Percentiles rank a stretch among this genome's conserved stretches.
Evolutionary conservation across 331 rosid genomes (phyloP).

Genomic region (Pyrus hybrid): DNA sequence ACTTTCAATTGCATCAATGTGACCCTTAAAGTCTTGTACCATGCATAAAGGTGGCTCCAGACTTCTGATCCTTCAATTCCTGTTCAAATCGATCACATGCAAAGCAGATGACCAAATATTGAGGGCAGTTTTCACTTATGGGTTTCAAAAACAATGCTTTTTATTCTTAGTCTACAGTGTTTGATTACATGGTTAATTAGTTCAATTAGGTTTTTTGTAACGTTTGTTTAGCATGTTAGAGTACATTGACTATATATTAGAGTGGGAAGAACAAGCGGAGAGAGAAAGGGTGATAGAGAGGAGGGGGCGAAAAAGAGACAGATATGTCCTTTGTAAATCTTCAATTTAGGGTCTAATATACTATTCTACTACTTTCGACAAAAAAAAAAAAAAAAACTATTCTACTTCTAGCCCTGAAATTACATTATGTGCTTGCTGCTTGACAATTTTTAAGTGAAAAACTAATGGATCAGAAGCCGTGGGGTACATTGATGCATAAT

Average conservation of each 20-base stretch:
- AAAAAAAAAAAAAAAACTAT: too few relatives aligned
- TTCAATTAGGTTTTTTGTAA: background rate
- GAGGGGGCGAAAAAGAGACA: background rate
- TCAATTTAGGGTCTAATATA: background rate
- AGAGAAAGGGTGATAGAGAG: background rate
- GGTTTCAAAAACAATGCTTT: background rate
- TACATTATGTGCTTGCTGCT: too few relatives aligned
- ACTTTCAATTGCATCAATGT: background rate
- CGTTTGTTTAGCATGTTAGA: background rate
- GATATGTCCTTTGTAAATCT: background rate
- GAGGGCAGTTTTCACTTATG: background rate
- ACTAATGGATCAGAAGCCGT: background rate
- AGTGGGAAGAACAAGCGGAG: background rate
- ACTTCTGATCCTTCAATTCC: background rate
- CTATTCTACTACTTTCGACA: background rate
- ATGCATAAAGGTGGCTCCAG: background rate
- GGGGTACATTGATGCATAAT: background rate
- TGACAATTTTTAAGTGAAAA: background rate
- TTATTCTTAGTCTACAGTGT: background rate
- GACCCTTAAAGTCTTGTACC: background rate
- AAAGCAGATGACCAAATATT: background rate
- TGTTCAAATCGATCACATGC: background rate
- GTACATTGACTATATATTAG: background rate
- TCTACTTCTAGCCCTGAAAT: too few relatives aligned
- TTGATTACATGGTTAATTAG: background rate